phyloP scores from a whole-genome alignment of 345 rosid species.

The Dipteronia dyeriana region DNA sequence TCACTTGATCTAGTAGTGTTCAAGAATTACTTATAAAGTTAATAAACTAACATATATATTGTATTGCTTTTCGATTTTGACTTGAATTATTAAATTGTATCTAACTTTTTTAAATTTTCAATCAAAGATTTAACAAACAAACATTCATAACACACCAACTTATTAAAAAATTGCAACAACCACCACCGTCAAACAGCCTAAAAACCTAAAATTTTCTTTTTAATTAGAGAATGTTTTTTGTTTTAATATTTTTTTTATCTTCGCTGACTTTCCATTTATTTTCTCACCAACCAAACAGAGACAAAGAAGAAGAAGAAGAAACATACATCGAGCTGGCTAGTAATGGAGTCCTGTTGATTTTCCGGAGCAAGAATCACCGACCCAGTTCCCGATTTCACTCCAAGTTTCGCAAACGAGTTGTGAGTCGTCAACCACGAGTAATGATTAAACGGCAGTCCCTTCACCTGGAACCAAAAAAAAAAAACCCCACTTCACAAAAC shows the following conservation, averaged over 20 bases:
- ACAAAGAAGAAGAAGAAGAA: conserved; percentile 4
- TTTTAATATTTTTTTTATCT: background rate
- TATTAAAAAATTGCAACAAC: background rate
- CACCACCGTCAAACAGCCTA: conserved; percentile 10
- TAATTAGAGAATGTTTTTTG: too few species aligned
- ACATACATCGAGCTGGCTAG: conserved; percentile 73
- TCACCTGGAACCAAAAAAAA: conserved; percentile 37
- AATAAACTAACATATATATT: background rate
- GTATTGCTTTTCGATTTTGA: too few species aligned
- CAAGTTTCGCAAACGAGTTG: conserved; percentile 64
- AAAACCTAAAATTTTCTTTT: background rate
- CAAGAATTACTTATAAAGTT: too few species aligned
- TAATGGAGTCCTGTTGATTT: conserved; percentile 83
- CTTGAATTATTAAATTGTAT: background rate
- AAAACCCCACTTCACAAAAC: background rate
- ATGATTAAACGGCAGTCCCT: conserved; percentile 70
- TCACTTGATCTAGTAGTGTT: background rate
- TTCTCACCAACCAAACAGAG: conserved; percentile 8
- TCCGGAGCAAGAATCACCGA: conserved; percentile 53
- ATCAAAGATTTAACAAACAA: background rate
- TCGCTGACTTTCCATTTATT: background rate
- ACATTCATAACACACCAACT: background rate
- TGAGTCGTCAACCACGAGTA: conserved; percentile 97
- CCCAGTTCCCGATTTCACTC: conserved; percentile 61
- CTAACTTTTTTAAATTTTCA: background rate